Conservation (phyloP, 179 eudicot species). For the Beta corolliflora region DNA sequence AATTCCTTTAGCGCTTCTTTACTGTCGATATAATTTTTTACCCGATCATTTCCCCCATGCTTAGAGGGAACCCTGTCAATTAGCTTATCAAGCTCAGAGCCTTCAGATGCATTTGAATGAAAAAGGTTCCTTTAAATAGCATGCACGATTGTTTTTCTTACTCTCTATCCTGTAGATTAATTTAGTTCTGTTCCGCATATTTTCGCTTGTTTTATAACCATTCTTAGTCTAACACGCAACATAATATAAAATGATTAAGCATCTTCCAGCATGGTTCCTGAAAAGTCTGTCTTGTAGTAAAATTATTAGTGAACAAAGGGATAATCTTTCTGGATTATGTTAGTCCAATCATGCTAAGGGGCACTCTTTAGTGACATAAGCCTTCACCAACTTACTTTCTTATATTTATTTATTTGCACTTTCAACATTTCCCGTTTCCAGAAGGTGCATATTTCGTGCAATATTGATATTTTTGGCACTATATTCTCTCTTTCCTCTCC, state of each 20-base stretch:
- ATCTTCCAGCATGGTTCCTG: not conserved
- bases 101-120: not conserved
- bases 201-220: not conserved
- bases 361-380: not conserved
- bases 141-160: not conserved
- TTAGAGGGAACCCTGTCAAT: not conserved
- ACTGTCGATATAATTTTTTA: not conserved
- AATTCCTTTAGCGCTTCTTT: not conserved
- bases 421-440: no score
- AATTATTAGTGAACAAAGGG: not conserved
- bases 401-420: no score
- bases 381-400: not conserved
- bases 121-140: not conserved
- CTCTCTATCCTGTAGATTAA: not conserved
- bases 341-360: not conserved
- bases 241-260: not conserved
- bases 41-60: not conserved
- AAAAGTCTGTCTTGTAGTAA: not conserved
- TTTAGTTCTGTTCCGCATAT: not conserved
- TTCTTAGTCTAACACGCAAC: not conserved
- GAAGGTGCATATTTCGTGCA: no score
- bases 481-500: no score
- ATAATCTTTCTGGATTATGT: not conserved
- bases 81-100: not conserved
- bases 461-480: no score